Evolutionary conservation across 2,329 filamentous ascomycete genomes (phyloP), one percentile per base, ranked within the genome.

Genomic region (Stemphylium beticola): DNA sequence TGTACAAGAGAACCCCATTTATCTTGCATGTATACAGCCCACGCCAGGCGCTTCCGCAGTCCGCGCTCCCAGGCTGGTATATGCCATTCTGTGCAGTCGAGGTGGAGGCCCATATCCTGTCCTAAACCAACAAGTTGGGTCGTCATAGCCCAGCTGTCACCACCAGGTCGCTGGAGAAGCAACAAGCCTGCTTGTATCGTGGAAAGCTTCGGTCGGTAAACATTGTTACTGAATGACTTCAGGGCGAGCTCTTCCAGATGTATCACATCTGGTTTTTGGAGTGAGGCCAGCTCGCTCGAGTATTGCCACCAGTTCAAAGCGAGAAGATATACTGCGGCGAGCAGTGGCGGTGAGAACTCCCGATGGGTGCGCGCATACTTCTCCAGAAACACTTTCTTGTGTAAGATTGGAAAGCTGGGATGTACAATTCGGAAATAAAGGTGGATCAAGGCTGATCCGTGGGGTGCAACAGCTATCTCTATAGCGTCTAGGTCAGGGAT

Each of bases 351-450:
- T 0, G 84, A 83, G 57, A 87, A 83, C 60, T 86, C 83, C 34
- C 80, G 77, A 60, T 85, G 82, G 0, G 82, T 83, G 10, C 82
- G 76, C 24, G 78, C 77, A 61, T 87, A 86, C 66, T 87, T 87
- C 64, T 86, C 84, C 33, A 86, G 76, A 55, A 85, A 87, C 11
- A 86, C 83, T 29, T 80, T 82, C 65, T 87, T 87, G 64, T 87
- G 83, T 3, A 86, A 68, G 41, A 86, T 81, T 1, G 84, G 84
- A 61, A 83, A 85, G 52, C 78, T 81, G 0, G 84, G 84, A 60
- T 86, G 84, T 8, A 86, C 79, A 34, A 85, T 82, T 22, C 83
- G 78, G 61, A 93, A 93, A 77, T 91, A 93, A 10, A 93, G 78
- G 62, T 89, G 85, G 49, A 93, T 83, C 45, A 95, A 79, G 46